Evolutionary conservation across 306 rosid species (phyloP).

Genomic region (Trifolium dubium): DNA sequence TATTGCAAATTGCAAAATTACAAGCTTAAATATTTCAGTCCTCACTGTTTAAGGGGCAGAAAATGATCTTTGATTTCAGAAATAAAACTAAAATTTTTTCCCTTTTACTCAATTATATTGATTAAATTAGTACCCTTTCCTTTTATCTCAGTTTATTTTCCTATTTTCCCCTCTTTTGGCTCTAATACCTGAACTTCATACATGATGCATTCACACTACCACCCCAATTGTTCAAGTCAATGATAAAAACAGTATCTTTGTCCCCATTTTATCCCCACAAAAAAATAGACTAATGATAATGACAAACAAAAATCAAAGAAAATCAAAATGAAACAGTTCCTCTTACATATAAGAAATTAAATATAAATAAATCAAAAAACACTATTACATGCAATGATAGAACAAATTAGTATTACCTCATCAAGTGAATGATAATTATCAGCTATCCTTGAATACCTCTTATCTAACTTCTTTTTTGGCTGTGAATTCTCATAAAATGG

Average conservation of each 20-base stretch:
- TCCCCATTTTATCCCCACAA: conserved; percentile 32
- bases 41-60: conserved; percentile 3
- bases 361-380: not conserved
- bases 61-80: conserved; percentile 23
- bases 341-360: conserved; percentile 1
- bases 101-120: conserved; percentile 32
- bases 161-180: not conserved
- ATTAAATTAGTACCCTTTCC: conserved; percentile 11
- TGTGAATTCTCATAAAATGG: conserved; percentile 50
- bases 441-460: conserved; percentile 71
- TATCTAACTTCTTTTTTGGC: conserved; percentile 57
- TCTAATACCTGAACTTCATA: not conserved
- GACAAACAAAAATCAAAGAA: conserved; percentile 27
- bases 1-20: conserved; percentile 4
- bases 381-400: conserved; percentile 32
- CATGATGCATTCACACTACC: conserved; percentile 33
- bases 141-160: conserved; percentile 12
- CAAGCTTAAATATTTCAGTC: conserved; percentile 24
- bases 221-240: conserved; percentile 28
- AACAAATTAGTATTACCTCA: conserved; percentile 60
- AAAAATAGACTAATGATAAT: conserved; percentile 30
- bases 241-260: conserved; percentile 17
- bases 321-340: conserved; percentile 20
- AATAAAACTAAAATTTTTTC: not conserved
- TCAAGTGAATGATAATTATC: conserved; percentile 81